A percentile compares a stretch with the other conserved stretches of the same genome.
Conservation (phyloP, 73 alveolate species). For the Stentor roeselii region DNA sequence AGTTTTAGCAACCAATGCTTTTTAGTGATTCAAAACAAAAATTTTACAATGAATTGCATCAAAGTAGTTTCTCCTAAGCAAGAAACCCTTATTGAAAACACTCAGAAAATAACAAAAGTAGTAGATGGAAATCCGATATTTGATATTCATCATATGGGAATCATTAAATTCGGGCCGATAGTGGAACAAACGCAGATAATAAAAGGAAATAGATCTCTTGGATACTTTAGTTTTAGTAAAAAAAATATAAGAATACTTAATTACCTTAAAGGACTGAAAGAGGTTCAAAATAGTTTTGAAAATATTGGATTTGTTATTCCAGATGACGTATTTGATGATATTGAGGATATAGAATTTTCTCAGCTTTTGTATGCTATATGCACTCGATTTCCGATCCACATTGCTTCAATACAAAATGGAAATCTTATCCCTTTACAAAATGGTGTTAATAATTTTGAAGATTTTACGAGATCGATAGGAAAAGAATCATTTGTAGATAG, state of each 20-base stretch:
- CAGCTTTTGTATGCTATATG: not conserved
- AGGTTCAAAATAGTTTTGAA: not conserved
- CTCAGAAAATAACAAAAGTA: not conserved
- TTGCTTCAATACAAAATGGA: slow-evolving; percentile 32
- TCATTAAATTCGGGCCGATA: not conserved
- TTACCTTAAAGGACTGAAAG: not conserved
- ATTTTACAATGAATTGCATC: not conserved
- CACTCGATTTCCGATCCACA: slow-evolving; percentile 5
- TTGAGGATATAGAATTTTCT: not conserved
- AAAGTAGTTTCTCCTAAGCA: not conserved
- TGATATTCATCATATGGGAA: not conserved
- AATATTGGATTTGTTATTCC: not conserved
- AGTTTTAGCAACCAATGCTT: not conserved
- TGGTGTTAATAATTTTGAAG: slow-evolving; percentile 15
- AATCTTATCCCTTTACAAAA: slow-evolving; percentile 15
- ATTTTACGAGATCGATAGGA: not conserved
- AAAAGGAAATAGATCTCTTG: not conserved
- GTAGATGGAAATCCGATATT: not conserved
- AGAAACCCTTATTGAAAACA: not conserved
- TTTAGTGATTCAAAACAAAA: not conserved
- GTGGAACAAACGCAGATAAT: not conserved
- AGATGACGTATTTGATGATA: not conserved
- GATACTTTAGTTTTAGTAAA: not conserved
- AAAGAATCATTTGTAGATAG: not conserved
- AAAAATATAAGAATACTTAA: not conserved